These are phyloP conservation scores for Bryum argenteum DNA, from an alignment of 225 moss, liverwort and hornwort species.

Conservation along the genomic window DNA sequence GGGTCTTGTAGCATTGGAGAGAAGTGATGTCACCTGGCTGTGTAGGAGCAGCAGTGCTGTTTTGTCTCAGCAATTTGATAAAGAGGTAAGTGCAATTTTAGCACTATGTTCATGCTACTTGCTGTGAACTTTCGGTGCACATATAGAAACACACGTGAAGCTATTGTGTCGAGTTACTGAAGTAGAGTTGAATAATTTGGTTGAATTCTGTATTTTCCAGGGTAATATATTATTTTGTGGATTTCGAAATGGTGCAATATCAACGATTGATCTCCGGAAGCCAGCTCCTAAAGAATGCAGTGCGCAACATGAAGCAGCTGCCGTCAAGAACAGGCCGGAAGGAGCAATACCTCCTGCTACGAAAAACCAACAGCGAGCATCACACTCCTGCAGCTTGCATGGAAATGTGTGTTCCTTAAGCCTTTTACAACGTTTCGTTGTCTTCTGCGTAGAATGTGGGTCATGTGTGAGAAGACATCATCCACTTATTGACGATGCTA, in stretches of 20 bases:
- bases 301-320: slow-evolving; percentile 46
- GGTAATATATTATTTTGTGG: slow-evolving; percentile 80
- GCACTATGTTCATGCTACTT: slow-evolving; percentile 6
- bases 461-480: slow-evolving; percentile 18
- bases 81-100: slow-evolving; percentile 58
- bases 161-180: slow-evolving; percentile 17
- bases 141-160: slow-evolving; percentile 14
- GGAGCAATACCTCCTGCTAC: slow-evolving; percentile 28
- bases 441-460: slow-evolving; percentile 10
- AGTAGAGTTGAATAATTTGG: slow-evolving; percentile 12
- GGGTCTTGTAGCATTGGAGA: slow-evolving; percentile 74
- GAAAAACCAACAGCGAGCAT: slow-evolving; percentile 42
- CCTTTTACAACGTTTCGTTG: slow-evolving; percentile 9
- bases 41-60: slow-evolving; percentile 78
- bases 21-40: slow-evolving; percentile 59
- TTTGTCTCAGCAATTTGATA: slow-evolving; percentile 90
- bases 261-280: slow-evolving; percentile 74
- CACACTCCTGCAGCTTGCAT: slow-evolving; percentile 36
- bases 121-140: slow-evolving; percentile 20
- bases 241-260: slow-evolving; percentile 85
- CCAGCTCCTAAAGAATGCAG: slow-evolving; percentile 53
- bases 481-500: slow-evolving; percentile 23
- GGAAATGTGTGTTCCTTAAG: slow-evolving; percentile 35
- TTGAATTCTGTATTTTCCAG: slow-evolving; percentile 37
- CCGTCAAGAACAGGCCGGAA: slow-evolving; percentile 35